Evolutionary conservation across 2,329 filamentous ascomycete genomes (phyloP).

Genomic region (Clarireedia hainanense): DNA sequence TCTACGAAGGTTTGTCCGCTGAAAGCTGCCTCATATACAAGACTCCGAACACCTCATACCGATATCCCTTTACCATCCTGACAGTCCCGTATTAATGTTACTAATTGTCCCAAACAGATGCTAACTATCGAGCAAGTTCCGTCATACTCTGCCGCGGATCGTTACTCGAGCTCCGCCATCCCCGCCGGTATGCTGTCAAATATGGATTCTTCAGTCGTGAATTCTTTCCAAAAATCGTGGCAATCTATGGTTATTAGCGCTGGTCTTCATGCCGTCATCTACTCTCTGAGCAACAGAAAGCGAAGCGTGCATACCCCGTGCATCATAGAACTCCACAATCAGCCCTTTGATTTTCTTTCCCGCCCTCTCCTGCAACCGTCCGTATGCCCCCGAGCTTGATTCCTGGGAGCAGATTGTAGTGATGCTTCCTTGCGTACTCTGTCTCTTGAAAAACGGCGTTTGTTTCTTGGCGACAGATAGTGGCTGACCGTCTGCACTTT

Average conservation of each 20-base stretch:
- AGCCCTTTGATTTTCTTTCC: conserved; percentile 12
- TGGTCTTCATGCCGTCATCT: not conserved
- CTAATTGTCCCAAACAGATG: not conserved
- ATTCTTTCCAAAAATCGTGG: conserved; percentile 13
- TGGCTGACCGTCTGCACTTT: conserved; percentile 11
- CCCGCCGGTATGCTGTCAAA: not conserved
- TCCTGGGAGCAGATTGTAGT: conserved; percentile 14
- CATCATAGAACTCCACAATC: conserved; percentile 15
- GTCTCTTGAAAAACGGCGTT: not conserved
- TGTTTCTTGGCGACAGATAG: conserved; percentile 7
- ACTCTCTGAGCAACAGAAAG: too few relatives aligned
- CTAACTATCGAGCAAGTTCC: not conserved
- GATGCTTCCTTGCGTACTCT: conserved; percentile 15
- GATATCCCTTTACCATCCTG: not conserved
- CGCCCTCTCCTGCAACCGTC: not conserved
- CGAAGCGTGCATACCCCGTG: not conserved
- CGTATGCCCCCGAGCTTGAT: conserved; percentile 10
- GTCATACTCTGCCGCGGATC: not conserved
- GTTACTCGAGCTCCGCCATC: not conserved
- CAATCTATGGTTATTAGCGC: conserved; percentile 8
- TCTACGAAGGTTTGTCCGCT: too few relatives aligned
- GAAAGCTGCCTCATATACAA: too few relatives aligned
- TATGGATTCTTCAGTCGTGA: not conserved
- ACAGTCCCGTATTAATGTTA: not conserved
- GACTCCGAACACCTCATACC: not conserved